Evolutionary conservation across 371 early-diverging fungal species (phyloP), one percentile per base, ranked within the genome.

Genomic region (Mycotypha africana): DNA sequence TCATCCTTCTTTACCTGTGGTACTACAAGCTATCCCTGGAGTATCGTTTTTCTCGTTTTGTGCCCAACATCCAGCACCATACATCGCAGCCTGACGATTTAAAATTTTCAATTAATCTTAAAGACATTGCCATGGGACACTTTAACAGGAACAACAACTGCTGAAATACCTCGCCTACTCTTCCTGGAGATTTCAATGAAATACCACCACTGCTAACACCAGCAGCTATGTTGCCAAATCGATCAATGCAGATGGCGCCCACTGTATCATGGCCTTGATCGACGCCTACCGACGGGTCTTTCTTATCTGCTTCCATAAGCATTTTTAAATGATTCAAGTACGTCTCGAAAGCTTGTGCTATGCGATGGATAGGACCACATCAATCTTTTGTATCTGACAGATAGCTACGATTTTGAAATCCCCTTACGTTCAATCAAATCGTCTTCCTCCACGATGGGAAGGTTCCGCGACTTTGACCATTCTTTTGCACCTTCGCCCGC

Each of bases 161-260:
- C n/a, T n/a, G n/a, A n/a, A n/a, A 44, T 58, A 80, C 93, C 78
- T 92, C 92, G 10, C 93, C 92, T 4, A 94, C 73, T 6, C 95
- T 67, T 2, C 95, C 95, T 2, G 89, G 82, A 4, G 57, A 64
- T 58, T 92, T 91, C 22, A 93, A 68, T 2, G 89, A 81, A 34
- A 93, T 89, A 0, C 95, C 95, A 12, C 95, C 95, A 38, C 87
- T 87, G 49, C 89, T 88, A 1, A 92, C 93, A 4, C 86, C 92
- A 1, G 91, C 68, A 0, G 85, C 80, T 2, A 89, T 62, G 31
- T 76, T 66, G 1, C 91, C 92, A 3, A 43, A 16, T 0, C 23
- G 16, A 51, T 93, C 93, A 1, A 91, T 56, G 21, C 81, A 85
- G 32, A 94, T 79, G 0, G 89, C 91, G 1, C 95, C 95, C 0